A percentile compares a stretch with the other conserved stretches of the same genome.
Conservation (phyloP, 257 asterid species). For the Solanum arcanum region DNA sequence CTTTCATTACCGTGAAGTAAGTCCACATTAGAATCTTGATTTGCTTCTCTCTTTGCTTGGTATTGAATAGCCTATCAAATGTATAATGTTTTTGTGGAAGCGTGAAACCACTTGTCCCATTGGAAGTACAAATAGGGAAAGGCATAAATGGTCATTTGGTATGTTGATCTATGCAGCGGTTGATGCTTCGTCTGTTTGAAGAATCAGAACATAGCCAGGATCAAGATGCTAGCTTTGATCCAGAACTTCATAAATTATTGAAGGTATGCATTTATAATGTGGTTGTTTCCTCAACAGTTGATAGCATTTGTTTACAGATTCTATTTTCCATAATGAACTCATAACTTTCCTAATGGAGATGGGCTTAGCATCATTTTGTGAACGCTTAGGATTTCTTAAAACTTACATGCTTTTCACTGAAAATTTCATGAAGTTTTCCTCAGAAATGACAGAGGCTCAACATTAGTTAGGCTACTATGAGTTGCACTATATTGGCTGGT, state of each 20-base stretch:
- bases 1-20: slow-evolving; percentile 84
- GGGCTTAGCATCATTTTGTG: not conserved
- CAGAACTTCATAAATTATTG: slow-evolving; percentile 43
- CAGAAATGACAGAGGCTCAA: not conserved
- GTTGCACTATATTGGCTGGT: not conserved
- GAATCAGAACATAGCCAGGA: slow-evolving; percentile 12
- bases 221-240: slow-evolving; percentile 20
- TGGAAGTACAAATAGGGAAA: not conserved
- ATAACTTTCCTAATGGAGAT: not conserved
- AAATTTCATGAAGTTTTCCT: not conserved
- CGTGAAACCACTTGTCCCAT: not conserved
- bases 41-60: not conserved
- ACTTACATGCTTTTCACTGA: not conserved
- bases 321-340: not conserved
- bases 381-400: not conserved
- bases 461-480: not conserved
- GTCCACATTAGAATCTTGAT: slow-evolving; percentile 12
- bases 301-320: not conserved
- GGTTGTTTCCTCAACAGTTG: not conserved
- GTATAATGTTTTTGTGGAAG: not conserved
- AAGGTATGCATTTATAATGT: slow-evolving; percentile 33
- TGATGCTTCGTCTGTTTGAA: slow-evolving; percentile 52
- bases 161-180: slow-evolving; percentile 26
- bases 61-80: not conserved
- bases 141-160: not conserved